Percentiles rank a stretch among this genome's conserved stretches.
These are phyloP conservation scores for Pyrenochaeta sp. DNA, from an alignment of 2,329 filamentous ascomycete genomes.

Conservation along the genomic window DNA sequence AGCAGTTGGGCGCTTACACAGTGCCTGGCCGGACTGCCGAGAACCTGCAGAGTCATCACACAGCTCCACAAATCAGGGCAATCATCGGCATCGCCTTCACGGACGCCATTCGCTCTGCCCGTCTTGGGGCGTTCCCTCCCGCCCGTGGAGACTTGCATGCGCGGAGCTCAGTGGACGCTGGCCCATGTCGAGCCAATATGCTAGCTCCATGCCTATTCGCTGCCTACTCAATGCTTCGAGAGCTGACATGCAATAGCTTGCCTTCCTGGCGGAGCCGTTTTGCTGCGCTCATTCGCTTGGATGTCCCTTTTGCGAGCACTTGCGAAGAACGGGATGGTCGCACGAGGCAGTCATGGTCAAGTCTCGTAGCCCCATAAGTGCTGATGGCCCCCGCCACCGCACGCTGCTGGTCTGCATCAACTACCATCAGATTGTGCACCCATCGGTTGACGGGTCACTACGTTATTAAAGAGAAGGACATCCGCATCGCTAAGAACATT, in stretches of 20 bases:
- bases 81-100: conserved; percentile 15
- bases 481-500: conserved; percentile 5
- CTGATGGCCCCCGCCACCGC: conserved; percentile 40
- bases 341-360: conserved; percentile 28
- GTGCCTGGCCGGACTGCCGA: conserved; percentile 29
- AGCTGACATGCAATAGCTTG: conserved; percentile 42
- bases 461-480: conserved; percentile 14
- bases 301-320: conserved; percentile 21
- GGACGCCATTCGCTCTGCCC: conserved; percentile 31
- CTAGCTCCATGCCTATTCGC: conserved; percentile 35
- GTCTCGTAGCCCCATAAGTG: conserved; percentile 34
- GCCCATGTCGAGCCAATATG: conserved; percentile 43
- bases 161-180: conserved; percentile 39
- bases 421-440: conserved; percentile 18
- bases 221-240: conserved; percentile 29
- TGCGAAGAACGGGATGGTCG: conserved; percentile 21
- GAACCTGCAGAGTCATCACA: conserved; percentile 38
- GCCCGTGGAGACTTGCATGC: conserved; percentile 30
- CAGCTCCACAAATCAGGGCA: conserved; percentile 27
- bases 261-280: conserved; percentile 30
- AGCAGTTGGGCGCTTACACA: conserved; percentile 42
- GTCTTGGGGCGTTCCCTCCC: conserved; percentile 35
- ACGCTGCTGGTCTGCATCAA: conserved; percentile 27
- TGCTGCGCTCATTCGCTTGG: conserved; percentile 26
- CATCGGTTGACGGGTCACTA: conserved; percentile 10